A percentile compares a stretch with the other conserved stretches of the same genome.
Conservation (phyloP, 768 basidiomycete species). For the Phallus indusiatus region DNA sequence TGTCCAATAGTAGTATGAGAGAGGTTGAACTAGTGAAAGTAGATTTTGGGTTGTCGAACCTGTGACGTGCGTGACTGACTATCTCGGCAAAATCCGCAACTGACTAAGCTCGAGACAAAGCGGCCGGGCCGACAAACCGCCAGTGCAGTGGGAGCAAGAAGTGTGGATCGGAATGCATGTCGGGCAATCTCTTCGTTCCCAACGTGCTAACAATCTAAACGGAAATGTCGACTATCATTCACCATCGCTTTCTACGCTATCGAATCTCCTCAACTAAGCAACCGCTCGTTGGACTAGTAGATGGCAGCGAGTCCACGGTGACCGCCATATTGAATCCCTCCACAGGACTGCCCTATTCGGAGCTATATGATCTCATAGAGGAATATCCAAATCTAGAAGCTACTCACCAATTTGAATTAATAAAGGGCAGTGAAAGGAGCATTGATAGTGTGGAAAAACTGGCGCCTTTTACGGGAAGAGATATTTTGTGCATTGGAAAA, state of each 20-base stretch:
- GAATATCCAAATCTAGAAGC: not conserved
- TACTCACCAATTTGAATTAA: not conserved
- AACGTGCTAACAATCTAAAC: not conserved
- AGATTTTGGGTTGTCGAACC: no score
- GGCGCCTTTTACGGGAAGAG: constrained; percentile 17
- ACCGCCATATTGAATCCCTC: constrained; percentile 1
- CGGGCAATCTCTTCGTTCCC: not conserved
- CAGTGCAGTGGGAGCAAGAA: no score
- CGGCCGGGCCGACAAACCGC: no score
- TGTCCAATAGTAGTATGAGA: no score
- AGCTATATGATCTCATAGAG: constrained; percentile 3
- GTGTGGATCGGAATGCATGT: no score
- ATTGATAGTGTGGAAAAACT: constrained; percentile 15
- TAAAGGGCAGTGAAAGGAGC: constrained; percentile 7
- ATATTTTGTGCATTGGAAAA: constrained; percentile 20
- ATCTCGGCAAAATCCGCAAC: no score
- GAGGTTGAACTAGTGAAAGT: no score
- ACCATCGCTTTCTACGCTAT: constrained; percentile 5
- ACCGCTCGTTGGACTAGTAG: not conserved
- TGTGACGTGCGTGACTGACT: no score
- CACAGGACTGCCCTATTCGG: not conserved
- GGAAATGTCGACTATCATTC: not conserved
- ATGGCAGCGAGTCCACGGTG: not conserved
- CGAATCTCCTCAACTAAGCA: not conserved
- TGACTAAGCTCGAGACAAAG: no score